Evolutionary conservation across 1,139 yeast genomes (phyloP), one percentile per base, ranked within the genome.

Genomic region (Blastobotrys aristatus): DNA sequence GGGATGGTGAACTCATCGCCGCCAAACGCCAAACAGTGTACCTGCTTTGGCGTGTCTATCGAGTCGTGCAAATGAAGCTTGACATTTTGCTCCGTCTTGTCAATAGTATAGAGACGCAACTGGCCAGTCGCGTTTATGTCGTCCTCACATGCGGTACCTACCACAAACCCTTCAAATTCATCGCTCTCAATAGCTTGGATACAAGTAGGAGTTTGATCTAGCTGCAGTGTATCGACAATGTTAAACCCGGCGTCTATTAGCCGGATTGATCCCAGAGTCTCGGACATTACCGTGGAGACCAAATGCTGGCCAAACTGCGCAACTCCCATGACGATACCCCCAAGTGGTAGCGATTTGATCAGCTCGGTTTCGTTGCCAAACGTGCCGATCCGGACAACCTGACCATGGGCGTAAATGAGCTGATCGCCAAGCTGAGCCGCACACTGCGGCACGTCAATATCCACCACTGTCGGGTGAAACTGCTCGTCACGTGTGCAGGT

Each of bases 71-170:
- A 21, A 17, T 36, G 31, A n/a, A 49, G 18, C 17, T 38, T 27
- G 10, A 10, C 8, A 10, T 5, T 10, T 6, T 24, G 8, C 6
- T 39, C 20, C 5, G 32, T 16, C 5, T 36, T 35, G 17, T 44
- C 22, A 34, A 49, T 30, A 16, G 40, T 29, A 17, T 43, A 40
- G 2, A 49, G 39, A 13, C 40, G 16, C 16, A 49, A 21, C 17
- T 43, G 20, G 4, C 50, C 50, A 8, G 18, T 26, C 5, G 27
- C 10, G 10, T 6, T 10, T 10, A 24, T 10, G 8, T 24, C 10
- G 22, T 33, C 36, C 26, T 49, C 52, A 5, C 29, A 16, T 5
- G 46, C 38, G 11, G 52, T 43, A 11, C 53, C 53, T 2, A 49
- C 43, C 5, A 46, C 48, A 30, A 50, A 21, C 5, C 52, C 53